phyloP scores from a whole-genome alignment of 257 asterid genomes.

The Misopates orontium region DNA sequence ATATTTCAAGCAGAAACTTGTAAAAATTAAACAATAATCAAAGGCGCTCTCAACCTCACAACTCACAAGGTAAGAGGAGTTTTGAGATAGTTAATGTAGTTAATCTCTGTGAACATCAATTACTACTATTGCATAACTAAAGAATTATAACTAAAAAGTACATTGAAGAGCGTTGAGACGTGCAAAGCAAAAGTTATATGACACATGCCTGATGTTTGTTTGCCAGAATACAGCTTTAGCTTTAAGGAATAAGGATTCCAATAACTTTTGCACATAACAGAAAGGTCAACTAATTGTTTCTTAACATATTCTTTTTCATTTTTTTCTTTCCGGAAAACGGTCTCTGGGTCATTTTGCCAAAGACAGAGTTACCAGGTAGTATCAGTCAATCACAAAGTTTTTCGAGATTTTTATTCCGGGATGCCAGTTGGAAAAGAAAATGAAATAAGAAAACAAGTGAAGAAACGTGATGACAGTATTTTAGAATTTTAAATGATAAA shows the following conservation, averaged over 20 bases:
- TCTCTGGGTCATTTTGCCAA: neutral
- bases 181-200: conserved; percentile 2
- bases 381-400: neutral
- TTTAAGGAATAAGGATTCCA: conserved; percentile 7
- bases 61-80: neutral
- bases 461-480: too few species aligned
- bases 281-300: neutral
- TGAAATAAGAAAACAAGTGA: too few species aligned
- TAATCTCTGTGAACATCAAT: neutral
- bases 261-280: neutral
- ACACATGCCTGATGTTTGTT: neutral
- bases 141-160: neutral
- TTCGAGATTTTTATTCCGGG: conserved; percentile 3
- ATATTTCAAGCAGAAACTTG: conserved; percentile 1
- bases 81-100: neutral
- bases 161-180: neutral
- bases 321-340: too few species aligned
- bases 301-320: neutral
- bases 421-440: neutral
- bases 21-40: neutral
- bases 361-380: neutral
- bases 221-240: neutral
- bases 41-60: neutral
- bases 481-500: too few species aligned
- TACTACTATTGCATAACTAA: neutral